Base-by-base conservation (phyloP, 345 rosid genomes). In the Abelmoschus esculentus region DNA sequence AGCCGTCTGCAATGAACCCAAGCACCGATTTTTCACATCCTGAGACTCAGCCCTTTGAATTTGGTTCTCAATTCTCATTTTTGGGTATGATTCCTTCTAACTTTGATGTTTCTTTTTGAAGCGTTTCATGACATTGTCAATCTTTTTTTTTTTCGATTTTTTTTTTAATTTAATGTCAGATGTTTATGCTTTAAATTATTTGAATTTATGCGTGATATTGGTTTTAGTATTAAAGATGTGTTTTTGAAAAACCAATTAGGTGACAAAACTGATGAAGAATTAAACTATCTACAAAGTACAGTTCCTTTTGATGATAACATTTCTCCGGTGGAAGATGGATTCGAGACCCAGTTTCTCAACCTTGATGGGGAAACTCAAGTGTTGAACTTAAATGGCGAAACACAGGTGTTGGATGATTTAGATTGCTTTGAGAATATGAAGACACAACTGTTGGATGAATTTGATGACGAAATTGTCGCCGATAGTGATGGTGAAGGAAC, bases 401-500 rank as follows among this genome's bases (percentile, higher is more conserved):
- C 52, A 1, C 67, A 70, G 28, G 70, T 70, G 2, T 49, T 77
- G 14, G 70, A 73, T 58, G 65, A 52, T 70, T 54, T 18, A 40
- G 83, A 74, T 79, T 73, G 71, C 50, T 62, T 79, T 67, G 76
- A 66, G 61, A 61, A 60, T 63, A 26, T 28, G 53, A 61, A 53
- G 38, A 77, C 83, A 2, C 81, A 75, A 54, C 40, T 75, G 52
- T 17, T 77, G 46, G 78, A 62, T 56, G 72, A 34, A 60, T 75
- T 38, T 50, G 76, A 52, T 49, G 74, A 71, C 1, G 52, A 57
- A 65, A 47, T 65, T 65, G 69, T 76, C 54, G 8, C 19, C 40
- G 81, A 79, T 78, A 65, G 80, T 76, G 85, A 84, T 54, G 81
- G 77, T 81, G 92, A 86, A 77, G 84, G 69, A 70, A 76, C 80